Evolutionary conservation across 805 yeast species (phyloP).

Genomic region (Candida maris): DNA sequence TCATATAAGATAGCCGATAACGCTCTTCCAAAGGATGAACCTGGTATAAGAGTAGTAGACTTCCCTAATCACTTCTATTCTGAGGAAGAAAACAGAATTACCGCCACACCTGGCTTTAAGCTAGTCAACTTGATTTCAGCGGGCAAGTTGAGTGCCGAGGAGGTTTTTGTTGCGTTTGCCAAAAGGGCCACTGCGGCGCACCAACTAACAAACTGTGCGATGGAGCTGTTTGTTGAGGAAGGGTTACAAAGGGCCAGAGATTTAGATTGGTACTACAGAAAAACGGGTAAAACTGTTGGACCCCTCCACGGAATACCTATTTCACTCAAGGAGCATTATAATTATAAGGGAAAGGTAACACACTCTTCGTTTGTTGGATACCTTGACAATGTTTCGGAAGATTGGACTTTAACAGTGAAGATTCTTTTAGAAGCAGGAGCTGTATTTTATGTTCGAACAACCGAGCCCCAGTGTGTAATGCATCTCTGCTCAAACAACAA

Average conservation of each 20-base stretch:
- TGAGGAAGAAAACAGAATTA: conserved; percentile 38
- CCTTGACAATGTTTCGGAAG: conserved; percentile 37
- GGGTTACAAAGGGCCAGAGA: conserved; percentile 47
- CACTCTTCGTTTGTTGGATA: conserved; percentile 45
- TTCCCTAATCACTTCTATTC: conserved; percentile 33
- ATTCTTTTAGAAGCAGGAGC: conserved; percentile 51
- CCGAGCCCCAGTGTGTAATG: conserved; percentile 54
- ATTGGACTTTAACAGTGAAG: conserved; percentile 39
- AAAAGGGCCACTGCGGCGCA: conserved; percentile 48
- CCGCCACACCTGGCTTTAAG: conserved; percentile 35
- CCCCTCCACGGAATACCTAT: conserved; percentile 64
- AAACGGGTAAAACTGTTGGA: conserved; percentile 47
- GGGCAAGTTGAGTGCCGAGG: conserved; percentile 39
- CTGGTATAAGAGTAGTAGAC: conserved; percentile 24
- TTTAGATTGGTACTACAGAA: conserved; percentile 46
- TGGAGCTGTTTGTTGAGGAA: conserved; percentile 44
- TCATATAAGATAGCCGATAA: conserved; percentile 23
- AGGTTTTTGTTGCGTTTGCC: conserved; percentile 44
- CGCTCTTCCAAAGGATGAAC: conserved; percentile 20
- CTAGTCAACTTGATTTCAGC: conserved; percentile 35
- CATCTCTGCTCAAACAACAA: conserved; percentile 55
- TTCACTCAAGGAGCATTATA: conserved; percentile 57
- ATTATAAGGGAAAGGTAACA: conserved; percentile 47
- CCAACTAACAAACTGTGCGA: conserved; percentile 47
- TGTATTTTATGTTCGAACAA: conserved; percentile 52